Conservation (phyloP, 768 basidiomycete species). For the Tephrocybe sp. region DNA sequence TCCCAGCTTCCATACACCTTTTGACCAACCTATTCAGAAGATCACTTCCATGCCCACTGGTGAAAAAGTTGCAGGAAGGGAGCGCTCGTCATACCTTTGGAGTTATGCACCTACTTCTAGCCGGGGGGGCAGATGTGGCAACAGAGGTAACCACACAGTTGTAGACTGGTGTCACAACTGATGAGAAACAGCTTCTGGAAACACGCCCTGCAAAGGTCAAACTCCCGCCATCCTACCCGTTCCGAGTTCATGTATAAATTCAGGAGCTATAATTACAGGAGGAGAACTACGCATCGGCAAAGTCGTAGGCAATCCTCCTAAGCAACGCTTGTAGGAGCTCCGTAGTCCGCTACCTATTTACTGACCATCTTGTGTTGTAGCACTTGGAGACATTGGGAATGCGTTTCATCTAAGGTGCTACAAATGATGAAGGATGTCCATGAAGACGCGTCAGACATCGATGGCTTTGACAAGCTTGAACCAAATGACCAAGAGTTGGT, state of each 20-base stretch:
- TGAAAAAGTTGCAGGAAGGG: no score
- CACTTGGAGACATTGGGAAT: slow-evolving; percentile 1
- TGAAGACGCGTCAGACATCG: neutral
- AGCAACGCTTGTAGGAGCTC: neutral
- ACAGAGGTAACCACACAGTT: no score
- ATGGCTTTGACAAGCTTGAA: neutral
- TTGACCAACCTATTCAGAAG: no score
- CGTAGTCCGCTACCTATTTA: neutral
- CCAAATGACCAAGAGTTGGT: neutral
- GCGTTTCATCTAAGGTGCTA: neutral
- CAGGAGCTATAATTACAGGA: neutral
- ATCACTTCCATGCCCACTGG: neutral
- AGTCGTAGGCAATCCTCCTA: neutral
- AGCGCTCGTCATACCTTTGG: no score
- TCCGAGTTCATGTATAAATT: neutral
- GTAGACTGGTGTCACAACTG: no score
- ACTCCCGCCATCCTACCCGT: neutral
- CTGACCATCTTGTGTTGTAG: neutral
- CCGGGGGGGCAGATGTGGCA: no score
- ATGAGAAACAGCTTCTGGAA: neutral
- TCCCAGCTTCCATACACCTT: no score
- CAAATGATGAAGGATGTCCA: neutral
- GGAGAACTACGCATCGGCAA: slow-evolving; percentile 1
- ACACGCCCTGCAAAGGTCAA: neutral
- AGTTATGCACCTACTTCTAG: neutral